Base-by-base conservation (phyloP, 1,284 basidiomycete genomes). In the Somion occarium region DNA sequence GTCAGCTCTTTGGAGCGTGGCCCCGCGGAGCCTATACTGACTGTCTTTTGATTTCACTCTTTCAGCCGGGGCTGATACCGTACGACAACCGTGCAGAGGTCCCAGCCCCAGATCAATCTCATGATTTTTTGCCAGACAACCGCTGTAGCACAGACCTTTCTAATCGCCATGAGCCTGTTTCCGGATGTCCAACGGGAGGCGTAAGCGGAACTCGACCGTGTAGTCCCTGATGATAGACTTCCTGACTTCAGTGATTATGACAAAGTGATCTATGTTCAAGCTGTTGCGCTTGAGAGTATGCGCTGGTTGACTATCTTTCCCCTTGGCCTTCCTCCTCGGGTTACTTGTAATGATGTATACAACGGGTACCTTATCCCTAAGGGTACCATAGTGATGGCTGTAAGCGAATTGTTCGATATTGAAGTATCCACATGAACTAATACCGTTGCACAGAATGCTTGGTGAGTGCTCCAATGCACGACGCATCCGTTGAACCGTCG, bases 321-420 rank as follows among this genome's bases (percentile, higher is more conserved):
- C 3, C n/a, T 53, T 20, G 34, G 30, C 9, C 25, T 53, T 13
- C 39, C 51, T n/a, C 51, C 44, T 46, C 18, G 24, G 2, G 18
- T 37, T 7, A 49, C 48, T 24, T 25, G 15, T 2, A 47, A 53
- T 19, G 51, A 53, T 25, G 51, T 44, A 22, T 53, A 53, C 37
- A 47, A 52, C 7, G 51, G 52, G 13, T 49, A 44, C 38, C 44
- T 19, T 15, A 45, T 53, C 34, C 51, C 49, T 3, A 46, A 48
- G 25, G 53, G 46, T 9, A 18, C 18, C 11, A 44, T 39, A 12
- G 24, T 50, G 9, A 26, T 49, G 15, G 54, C 45, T 13, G 38
- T 52, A 46, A 13, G 44, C 25, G 20, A 15, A 7, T 7, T 15
- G 7, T 44, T 13, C 15, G 7, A 42, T 7, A 22, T 5, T 42